These are phyloP conservation scores for Tricholoma terreum DNA, from an alignment of 768 basidiomycete species.

Conservation along the genomic window DNA sequence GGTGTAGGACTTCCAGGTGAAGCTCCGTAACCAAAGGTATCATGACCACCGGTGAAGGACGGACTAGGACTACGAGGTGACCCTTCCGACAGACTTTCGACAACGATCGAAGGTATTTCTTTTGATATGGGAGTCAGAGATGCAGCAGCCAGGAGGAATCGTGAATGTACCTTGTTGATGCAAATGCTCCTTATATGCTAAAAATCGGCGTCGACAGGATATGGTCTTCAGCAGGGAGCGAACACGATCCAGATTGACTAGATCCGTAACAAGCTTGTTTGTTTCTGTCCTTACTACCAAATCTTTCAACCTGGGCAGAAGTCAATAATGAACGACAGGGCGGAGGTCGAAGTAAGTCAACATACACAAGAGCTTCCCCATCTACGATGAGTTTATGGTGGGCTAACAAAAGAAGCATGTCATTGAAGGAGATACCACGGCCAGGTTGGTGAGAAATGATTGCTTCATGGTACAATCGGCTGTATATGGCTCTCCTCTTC, in stretches of 20 bases:
- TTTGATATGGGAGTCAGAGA: neutral
- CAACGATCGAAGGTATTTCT: conserved; percentile 74
- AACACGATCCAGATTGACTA: conserved; percentile 84
- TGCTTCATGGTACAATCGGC: conserved; percentile 85
- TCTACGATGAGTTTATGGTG: conserved; percentile 93
- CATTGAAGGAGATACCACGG: conserved; percentile 85
- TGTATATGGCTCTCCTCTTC: conserved; percentile 66
- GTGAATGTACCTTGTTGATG: conserved; percentile 37
- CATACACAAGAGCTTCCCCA: conserved; percentile 83
- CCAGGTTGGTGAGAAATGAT: conserved; percentile 64
- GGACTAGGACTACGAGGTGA: conserved; percentile 38
- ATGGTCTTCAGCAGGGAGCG: conserved; percentile 77
- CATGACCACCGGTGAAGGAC: conserved; percentile 23
- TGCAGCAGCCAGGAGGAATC: neutral
- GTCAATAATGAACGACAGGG: conserved; percentile 8
- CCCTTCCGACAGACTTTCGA: conserved; percentile 49
- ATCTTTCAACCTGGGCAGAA: conserved; percentile 65
- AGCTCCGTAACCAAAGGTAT: conserved; percentile 17
- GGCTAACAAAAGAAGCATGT: conserved; percentile 82
- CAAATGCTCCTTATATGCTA: conserved; percentile 46
- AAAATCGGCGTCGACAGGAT: conserved; percentile 65
- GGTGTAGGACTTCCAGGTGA: conserved; percentile 40
- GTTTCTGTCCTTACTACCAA: conserved; percentile 72
- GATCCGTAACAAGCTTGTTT: conserved; percentile 75
- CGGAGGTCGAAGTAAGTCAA: conserved; percentile 10